Base-by-base conservation (phyloP, 768 basidiomycete genomes). In the Tylopilus balloui region DNA sequence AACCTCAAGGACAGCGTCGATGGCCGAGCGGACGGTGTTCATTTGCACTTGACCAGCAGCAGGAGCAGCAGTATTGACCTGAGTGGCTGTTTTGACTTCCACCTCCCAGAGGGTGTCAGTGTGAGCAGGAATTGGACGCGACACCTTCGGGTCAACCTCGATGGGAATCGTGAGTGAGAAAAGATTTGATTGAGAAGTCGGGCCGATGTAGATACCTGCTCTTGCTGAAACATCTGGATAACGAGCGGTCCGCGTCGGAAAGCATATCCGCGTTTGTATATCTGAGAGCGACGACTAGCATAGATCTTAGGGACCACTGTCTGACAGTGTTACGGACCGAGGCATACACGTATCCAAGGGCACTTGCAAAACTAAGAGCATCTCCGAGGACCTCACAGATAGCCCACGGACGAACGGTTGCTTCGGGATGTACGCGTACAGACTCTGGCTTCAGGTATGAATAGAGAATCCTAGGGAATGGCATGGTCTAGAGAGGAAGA, bases 221-320 rank as follows among this genome's bases (percentile, higher is more conserved):
- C 89, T 66, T 90, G 86, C 66, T 90, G 88, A 64, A 86, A 88
- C 82, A 91, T 87, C 53, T 84, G 79, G 47, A 92, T 87, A 14
- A 86, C 72, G 12, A 92, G 72, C 15, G 73, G 61, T 2, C 88
- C 88, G 48, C 84, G 71, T 24, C 85, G 74, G 63, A 92, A 92
- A 20, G 81, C 69, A 62, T 87, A 91, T 25, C 89, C 89, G 35
- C 80, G 79, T 68, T 89, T 91, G 71, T 85, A 91, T 34, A 86
- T 83, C 67, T 90, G 85, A 14, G 84, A 83, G 42, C 84, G 77
- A 32, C 78, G 79, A 17, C 86, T 83, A 45, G 27, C 35, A 23
- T 35, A 17, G 20, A 45, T 47, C 25, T 39, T 58, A 14, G 51
- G 37, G 46, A 41, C 20, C 17, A 31, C 31, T 50, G 21, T 45